Evolutionary conservation across 78 protist species (phyloP).

Genomic region (Dictyostelium capitatum): DNA sequence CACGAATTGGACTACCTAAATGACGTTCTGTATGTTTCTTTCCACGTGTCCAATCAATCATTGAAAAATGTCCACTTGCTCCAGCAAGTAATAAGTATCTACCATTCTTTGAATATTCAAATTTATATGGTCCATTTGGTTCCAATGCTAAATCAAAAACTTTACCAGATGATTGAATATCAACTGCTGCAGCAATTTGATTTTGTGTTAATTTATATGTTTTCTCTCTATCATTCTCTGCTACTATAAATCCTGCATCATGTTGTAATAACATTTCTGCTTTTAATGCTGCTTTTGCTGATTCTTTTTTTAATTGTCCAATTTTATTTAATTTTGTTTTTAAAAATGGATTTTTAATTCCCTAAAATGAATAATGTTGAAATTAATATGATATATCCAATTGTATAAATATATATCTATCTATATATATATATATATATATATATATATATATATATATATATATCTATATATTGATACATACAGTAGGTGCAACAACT

Average conservation of each 20-base stretch:
- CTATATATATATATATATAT: too few species aligned
- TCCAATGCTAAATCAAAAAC: constrained; percentile 81
- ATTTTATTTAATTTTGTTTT: constrained; percentile 13
- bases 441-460: neutral
- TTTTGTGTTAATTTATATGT: constrained; percentile 89
- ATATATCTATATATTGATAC: neutral
- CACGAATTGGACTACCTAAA: constrained; percentile 88
- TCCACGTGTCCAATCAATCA: constrained; percentile 89
- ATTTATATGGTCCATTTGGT: constrained; percentile 92
- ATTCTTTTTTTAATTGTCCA: constrained; percentile 2
- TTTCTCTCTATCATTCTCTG: constrained; percentile 91
- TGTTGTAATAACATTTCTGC: constrained; percentile 44
- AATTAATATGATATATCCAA: too few species aligned
- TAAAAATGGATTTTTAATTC: constrained; percentile 61
- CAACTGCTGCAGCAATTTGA: constrained; percentile 83
- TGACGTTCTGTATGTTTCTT: constrained; percentile 88
- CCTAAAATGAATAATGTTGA: too few species aligned
- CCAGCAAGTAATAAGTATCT: constrained; percentile 93
- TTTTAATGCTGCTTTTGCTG: constrained; percentile 40
- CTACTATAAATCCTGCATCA: constrained; percentile 75
- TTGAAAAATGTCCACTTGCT: constrained; percentile 94
- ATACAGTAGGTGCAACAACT: constrained; percentile 47
- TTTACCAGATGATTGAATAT: constrained; percentile 80
- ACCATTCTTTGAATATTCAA: constrained; percentile 91
- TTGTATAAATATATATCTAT: too few species aligned